Base-by-base conservation (phyloP, 345 rosid species). In the Limnanthes douglasii region DNA sequence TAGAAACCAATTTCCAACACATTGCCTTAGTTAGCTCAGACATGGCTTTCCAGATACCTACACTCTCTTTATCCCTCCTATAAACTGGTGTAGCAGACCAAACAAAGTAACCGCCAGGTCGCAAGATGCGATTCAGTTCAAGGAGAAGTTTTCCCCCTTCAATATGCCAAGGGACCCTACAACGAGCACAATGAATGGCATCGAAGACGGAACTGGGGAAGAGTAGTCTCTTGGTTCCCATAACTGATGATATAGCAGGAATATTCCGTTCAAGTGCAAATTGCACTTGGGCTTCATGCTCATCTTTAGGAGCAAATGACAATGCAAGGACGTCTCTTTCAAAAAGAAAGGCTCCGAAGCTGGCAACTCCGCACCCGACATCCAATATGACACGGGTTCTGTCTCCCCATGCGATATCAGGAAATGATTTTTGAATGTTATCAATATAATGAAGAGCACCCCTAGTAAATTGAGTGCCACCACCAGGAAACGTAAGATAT, bases 1-100 rank as follows among this genome's bases (percentile, higher is more conserved):
- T 49, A 3, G 83, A 65, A 25, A 75, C 68, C 36, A 45, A 54
- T 39, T 76, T 52, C 97, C 97, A 88, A 72, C 95, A 88, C 60
- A 88, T 73, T 23, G 93, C 59, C 60, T 61, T 48, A 30, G 95
- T 79, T 45, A 88, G 49, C 61, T 59, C 32, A 15, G 66, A 71
- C 86, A 76, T 76, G 20, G 78, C 97, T 45, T 72, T 68, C 95
- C 97, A 88, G 45, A 88, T 68, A 36, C 45, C 59, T 14, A 26
- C 59, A 50, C 83, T 78, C 62, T 54, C 77, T 9, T 72, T 70
- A 13, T 64, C 64, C 3, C 58, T 33, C 36, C 68, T 67, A 50
- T 79, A 88, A 36, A 88, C 93, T 10, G 95, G 93, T 19, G 90
- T 88, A 32, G 97, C 97, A 19, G 97, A 88, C 97, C 97, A 88